These are phyloP conservation scores for Gnomoniopsis sp. DNA, from an alignment of 2,329 filamentous ascomycete species.

Conservation along the genomic window DNA sequence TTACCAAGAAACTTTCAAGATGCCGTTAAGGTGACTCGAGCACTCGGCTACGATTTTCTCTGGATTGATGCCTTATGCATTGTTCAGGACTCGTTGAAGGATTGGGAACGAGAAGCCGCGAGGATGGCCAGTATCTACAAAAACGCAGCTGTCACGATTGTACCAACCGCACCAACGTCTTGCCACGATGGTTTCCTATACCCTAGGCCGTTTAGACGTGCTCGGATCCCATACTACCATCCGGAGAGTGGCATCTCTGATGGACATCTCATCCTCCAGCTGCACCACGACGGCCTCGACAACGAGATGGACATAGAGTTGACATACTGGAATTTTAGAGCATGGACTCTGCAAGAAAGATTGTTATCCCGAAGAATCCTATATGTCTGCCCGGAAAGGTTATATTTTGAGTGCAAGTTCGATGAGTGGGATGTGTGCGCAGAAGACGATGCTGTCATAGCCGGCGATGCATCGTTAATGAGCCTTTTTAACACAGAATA, in stretches of 20 bases:
- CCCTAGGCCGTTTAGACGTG: not conserved
- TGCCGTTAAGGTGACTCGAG: not conserved
- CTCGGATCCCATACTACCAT: not conserved
- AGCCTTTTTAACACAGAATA: no score
- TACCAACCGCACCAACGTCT: not conserved
- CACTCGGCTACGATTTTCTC: not conserved
- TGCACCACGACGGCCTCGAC: not conserved
- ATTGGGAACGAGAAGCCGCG: not conserved
- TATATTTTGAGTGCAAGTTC: not conserved
- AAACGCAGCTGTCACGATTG: not conserved
- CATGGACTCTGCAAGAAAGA: not conserved
- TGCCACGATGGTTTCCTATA: not conserved
- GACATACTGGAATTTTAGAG: not conserved
- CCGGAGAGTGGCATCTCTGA: not conserved
- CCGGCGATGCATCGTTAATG: no score
- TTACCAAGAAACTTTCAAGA: not conserved
- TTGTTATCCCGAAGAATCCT: not conserved
- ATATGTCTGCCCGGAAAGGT: not conserved
- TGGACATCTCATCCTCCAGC: not conserved
- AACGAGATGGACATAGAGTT: not conserved
- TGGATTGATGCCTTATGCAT: not conserved
- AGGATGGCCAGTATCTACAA: not conserved
- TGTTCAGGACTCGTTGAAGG: not conserved
- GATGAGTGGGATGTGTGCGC: no score
- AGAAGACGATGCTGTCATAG: not conserved